A percentile compares a stretch with the other conserved stretches of the same genome.
phyloP scores from a whole-genome alignment of 2,329 filamentous ascomycete genomes.

The Diaporthe sp. region DNA sequence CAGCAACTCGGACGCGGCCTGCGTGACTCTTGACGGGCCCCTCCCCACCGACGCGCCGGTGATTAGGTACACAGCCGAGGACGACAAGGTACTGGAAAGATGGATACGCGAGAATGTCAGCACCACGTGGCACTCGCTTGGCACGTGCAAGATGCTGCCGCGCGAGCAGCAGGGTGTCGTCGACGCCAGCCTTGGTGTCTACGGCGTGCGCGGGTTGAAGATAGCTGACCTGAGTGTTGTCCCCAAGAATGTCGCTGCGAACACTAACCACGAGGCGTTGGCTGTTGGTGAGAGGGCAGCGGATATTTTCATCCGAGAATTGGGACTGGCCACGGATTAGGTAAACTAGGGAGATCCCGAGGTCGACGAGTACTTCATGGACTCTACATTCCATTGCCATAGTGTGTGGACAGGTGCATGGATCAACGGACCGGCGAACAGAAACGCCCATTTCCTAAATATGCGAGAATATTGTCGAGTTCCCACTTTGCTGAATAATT shows the following conservation, averaged over 20 bases:
- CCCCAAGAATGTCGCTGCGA: slow-evolving; percentile 52
- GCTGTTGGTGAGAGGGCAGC: slow-evolving; percentile 55
- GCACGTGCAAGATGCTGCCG: slow-evolving; percentile 58
- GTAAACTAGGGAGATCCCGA: too few relatives aligned
- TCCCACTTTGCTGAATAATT: too few relatives aligned
- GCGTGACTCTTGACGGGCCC: slow-evolving; percentile 38
- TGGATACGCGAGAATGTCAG: slow-evolving; percentile 49
- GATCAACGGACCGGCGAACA: too few relatives aligned
- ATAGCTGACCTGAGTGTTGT: slow-evolving; percentile 50
- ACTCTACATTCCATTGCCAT: too few relatives aligned
- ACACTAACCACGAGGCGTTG: slow-evolving; percentile 56
- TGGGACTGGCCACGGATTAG: neutral
- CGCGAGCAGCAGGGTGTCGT: slow-evolving; percentile 54
- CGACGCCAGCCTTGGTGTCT: slow-evolving; percentile 53
- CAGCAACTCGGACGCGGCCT: slow-evolving; percentile 50
- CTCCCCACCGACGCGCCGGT: slow-evolving; percentile 42
- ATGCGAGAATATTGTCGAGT: too few relatives aligned
- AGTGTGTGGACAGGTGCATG: too few relatives aligned
- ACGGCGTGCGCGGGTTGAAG: slow-evolving; percentile 54
- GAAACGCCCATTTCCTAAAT: too few relatives aligned
- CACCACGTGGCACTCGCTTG: slow-evolving; percentile 56
- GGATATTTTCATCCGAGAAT: slow-evolving; percentile 42
- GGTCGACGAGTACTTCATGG: too few relatives aligned
- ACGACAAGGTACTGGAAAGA: slow-evolving; percentile 58
- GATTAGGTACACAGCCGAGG: slow-evolving; percentile 59